Evolutionary conservation across 2,329 filamentous ascomycete species (phyloP), one percentile per base, ranked within the genome.

Genomic region (Penicillium sumatraense): DNA sequence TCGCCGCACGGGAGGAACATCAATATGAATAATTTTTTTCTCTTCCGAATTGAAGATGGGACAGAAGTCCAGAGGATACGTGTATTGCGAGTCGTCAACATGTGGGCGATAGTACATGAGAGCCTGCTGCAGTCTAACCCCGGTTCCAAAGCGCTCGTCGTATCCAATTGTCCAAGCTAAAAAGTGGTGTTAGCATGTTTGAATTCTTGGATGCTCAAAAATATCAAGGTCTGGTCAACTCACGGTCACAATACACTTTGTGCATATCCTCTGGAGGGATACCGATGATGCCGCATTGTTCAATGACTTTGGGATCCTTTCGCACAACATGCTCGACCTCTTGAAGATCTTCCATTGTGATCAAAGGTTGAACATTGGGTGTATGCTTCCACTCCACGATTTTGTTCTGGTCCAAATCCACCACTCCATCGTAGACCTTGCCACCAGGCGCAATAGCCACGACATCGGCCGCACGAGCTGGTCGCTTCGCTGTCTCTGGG

Each of bases 31-130:
- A 63, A 96, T 89, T 68, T 89, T 78, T 64, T 89, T 81, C 56
- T 89, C 92, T 68, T 91, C 88, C 1, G 89, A 82, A 69, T 96
- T 92, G 75, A 86, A 96, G 68, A 96, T 96, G 1, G 93, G 93
- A 69, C 91, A 96, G 77, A 97, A 97, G 75, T 97, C 93, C 49
- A 97, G 83, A 0, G 93, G 93, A 70, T 88, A 96, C 35, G 89
- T 89, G 75, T 97, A 97, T 76, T 96, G 93, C 73, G 86, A 91
- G 77, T 93, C 90, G 68, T 96, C 92, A 16, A 89, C 69, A 64
- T 93, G 82, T 3, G 92, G 92, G 14, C 93, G 87, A 75, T 96
- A 97, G 80, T 97, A 97, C 91, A 96, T 96, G 51, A 97, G 80
- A 2, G 91, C 93, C 76, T 97, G 93, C 76, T 97, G 93, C 3